These are phyloP conservation scores for Pseudodiploospora longispora DNA, from an alignment of 2,329 filamentous ascomycete genomes.

Conservation along the genomic window DNA sequence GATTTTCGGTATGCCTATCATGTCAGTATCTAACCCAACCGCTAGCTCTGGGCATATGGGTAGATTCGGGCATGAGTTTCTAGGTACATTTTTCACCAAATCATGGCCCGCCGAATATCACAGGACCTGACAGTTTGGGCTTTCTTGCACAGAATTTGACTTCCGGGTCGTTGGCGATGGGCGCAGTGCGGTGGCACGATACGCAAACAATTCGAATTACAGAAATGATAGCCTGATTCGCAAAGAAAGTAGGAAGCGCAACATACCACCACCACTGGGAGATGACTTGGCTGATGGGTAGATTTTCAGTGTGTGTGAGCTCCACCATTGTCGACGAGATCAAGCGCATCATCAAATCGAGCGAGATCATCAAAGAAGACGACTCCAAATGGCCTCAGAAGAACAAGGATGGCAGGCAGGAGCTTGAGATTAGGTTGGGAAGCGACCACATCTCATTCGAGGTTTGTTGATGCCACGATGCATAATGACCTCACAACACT, in stretches of 20 bases:
- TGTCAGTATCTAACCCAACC: slow-evolving; percentile 8
- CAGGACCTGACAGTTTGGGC: too few relatives aligned
- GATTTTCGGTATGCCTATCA: not conserved
- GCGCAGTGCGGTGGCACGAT: slow-evolving; percentile 84
- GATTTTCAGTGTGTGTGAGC: slow-evolving; percentile 79
- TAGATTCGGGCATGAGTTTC: slow-evolving; percentile 94
- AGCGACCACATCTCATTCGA: slow-evolving; percentile 98
- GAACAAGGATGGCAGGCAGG: slow-evolving; percentile 97
- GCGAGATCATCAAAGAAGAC: slow-evolving; percentile 96
- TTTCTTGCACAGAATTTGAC: slow-evolving; percentile 70
- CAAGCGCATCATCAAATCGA: slow-evolving; percentile 92
- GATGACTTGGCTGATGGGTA: too few relatives aligned
- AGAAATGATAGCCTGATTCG: slow-evolving; percentile 96
- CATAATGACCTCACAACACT: not conserved
- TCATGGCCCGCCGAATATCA: too few relatives aligned
- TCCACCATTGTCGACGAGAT: slow-evolving; percentile 85
- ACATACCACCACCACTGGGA: not conserved
- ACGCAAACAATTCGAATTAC: slow-evolving; percentile 99
- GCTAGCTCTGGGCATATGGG: slow-evolving; percentile 90
- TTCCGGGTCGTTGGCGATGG: slow-evolving; percentile 89
- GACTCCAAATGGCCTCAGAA: slow-evolving; percentile 98
- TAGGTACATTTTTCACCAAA: slow-evolving; percentile 49
- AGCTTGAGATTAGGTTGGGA: slow-evolving; percentile 87
- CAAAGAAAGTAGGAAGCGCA: slow-evolving; percentile 81
- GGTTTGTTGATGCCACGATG: slow-evolving; percentile 40